phyloP scores from a whole-genome alignment of 176 grass and related monocot species.

The Avena atlantica region DNA sequence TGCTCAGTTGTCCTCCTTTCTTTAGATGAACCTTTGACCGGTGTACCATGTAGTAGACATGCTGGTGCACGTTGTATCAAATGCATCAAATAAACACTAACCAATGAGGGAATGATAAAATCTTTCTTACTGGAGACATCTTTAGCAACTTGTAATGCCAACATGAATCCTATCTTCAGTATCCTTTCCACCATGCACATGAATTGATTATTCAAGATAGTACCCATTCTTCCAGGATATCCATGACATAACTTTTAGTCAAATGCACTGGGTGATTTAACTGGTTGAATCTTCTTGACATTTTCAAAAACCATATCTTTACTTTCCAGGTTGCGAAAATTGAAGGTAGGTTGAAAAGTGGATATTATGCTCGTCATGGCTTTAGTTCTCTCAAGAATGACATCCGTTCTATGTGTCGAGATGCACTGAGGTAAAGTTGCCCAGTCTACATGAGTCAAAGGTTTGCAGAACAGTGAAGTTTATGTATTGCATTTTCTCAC shows the following conservation, averaged over 20 bases:
- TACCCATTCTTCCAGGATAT: slow-evolving; percentile 63
- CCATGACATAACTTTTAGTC: slow-evolving; percentile 63
- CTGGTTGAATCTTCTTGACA: neutral
- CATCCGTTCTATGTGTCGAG: slow-evolving; percentile 92
- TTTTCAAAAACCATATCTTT: slow-evolving; percentile 20
- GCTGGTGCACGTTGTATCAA: neutral
- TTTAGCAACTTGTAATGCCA: slow-evolving; percentile 49
- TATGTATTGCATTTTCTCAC: slow-evolving; percentile 50
- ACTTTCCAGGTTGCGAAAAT: slow-evolving; percentile 85
- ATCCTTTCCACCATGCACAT: slow-evolving; percentile 64
- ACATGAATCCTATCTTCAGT: slow-evolving; percentile 54
- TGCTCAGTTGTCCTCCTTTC: slow-evolving; percentile 3
- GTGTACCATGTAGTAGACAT: slow-evolving; percentile 3
- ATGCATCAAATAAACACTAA: slow-evolving; percentile 40
- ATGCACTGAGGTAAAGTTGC: slow-evolving; percentile 86
- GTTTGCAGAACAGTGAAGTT: slow-evolving; percentile 31
- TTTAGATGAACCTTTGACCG: slow-evolving; percentile 1
- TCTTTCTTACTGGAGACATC: slow-evolving; percentile 62
- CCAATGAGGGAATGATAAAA: slow-evolving; percentile 68
- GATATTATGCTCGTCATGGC: slow-evolving; percentile 92
- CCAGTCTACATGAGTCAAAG: slow-evolving; percentile 34
- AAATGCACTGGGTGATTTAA: slow-evolving; percentile 60
- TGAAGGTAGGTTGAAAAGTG: slow-evolving; percentile 88
- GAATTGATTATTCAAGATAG: slow-evolving; percentile 56
- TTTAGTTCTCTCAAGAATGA: slow-evolving; percentile 90